Evolutionary conservation across 148 eudicot species (phyloP).

Genomic region (Beta vulgaris): DNA sequence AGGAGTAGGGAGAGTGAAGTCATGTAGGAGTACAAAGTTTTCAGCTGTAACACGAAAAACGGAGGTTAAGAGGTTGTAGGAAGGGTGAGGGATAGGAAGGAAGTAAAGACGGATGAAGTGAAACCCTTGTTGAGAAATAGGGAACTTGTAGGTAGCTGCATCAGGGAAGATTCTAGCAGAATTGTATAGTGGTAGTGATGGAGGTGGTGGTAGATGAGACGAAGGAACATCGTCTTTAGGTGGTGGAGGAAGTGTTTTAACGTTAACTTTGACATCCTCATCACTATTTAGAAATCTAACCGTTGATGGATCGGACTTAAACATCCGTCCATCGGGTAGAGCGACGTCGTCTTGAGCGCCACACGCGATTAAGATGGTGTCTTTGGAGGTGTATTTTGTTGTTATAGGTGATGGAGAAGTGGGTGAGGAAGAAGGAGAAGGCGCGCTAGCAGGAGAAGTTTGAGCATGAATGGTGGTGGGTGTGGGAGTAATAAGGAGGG

Average conservation of each 20-base stretch:
- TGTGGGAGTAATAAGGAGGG: slow-evolving; percentile 11
- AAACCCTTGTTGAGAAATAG: slow-evolving; percentile 41
- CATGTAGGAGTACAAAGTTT: slow-evolving; percentile 47
- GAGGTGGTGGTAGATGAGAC: neutral
- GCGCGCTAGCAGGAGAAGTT: neutral
- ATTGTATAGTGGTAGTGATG: slow-evolving; percentile 31
- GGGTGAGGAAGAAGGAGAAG: slow-evolving; percentile 15
- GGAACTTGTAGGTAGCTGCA: slow-evolving; percentile 46
- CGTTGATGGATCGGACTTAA: slow-evolving; percentile 62
- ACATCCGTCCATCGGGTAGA: slow-evolving; percentile 57
- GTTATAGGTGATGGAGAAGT: slow-evolving; percentile 9
- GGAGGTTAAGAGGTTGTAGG: slow-evolving; percentile 43
- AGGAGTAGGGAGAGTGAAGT: slow-evolving; percentile 33
- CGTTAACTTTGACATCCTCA: slow-evolving; percentile 47
- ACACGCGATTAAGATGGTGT: slow-evolving; percentile 54
- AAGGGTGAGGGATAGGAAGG: slow-evolving; percentile 47
- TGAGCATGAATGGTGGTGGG: neutral
- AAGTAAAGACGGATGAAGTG: slow-evolving; percentile 59
- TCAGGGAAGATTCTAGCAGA: slow-evolving; percentile 49
- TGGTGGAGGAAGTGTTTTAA: slow-evolving; percentile 32
- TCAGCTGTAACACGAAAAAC: slow-evolving; percentile 48
- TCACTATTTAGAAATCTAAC: slow-evolving; percentile 51
- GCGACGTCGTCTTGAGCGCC: slow-evolving; percentile 38
- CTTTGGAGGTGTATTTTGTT: slow-evolving; percentile 42
- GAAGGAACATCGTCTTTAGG: neutral